Evolutionary conservation across 2,329 filamentous ascomycete genomes (phyloP).

Genomic region (Beauveria medogensis): DNA sequence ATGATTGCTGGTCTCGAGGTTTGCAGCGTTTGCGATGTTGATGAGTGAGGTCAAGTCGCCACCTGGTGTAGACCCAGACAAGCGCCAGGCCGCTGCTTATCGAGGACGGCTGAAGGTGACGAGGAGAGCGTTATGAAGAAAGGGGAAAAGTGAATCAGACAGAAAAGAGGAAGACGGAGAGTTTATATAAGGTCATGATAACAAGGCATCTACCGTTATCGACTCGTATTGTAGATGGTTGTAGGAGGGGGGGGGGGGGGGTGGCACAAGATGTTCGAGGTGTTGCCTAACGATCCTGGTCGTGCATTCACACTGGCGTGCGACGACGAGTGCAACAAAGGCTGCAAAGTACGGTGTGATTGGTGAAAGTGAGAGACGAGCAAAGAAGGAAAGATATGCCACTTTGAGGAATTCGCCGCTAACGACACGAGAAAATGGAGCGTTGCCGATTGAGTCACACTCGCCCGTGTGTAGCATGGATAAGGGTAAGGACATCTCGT

Average conservation of each 20-base stretch:
- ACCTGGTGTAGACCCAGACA: background rate
- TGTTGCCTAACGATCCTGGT: background rate
- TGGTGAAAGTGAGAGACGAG: too few relatives aligned
- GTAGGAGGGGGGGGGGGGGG: background rate
- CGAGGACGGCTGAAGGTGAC: background rate
- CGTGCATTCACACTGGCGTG: background rate
- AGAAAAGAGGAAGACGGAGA: background rate
- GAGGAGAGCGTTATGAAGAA: background rate
- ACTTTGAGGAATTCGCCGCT: background rate
- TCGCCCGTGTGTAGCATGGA: background rate
- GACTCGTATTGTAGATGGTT: background rate
- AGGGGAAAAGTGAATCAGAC: background rate
- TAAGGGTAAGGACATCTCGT: background rate
- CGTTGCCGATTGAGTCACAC: constrained; percentile 5
- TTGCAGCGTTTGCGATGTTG: background rate
- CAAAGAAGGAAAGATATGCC: too few relatives aligned
- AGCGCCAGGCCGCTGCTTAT: background rate
- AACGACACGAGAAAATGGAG: background rate
- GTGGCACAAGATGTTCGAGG: background rate
- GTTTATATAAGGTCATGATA: background rate
- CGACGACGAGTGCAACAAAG: too few relatives aligned
- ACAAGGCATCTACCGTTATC: background rate
- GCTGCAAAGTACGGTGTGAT: too few relatives aligned
- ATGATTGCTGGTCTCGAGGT: background rate
- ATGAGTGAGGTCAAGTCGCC: too few relatives aligned